Base-by-base conservation (phyloP, 2,329 filamentous ascomycete genomes). In the Ceratocystis cubensis region DNA sequence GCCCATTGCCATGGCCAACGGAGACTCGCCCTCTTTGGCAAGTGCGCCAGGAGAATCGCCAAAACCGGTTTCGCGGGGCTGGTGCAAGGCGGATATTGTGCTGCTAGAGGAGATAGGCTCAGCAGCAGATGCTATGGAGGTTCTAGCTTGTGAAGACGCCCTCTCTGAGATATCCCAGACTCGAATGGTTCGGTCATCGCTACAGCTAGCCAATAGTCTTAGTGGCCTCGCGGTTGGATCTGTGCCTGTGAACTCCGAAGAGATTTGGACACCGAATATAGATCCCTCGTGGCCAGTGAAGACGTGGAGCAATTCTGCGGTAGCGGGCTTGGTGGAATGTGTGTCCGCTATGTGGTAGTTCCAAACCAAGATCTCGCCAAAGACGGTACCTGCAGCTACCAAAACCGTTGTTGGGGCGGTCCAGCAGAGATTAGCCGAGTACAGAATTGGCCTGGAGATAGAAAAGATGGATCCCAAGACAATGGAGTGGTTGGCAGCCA, bases 291-390 rank as follows among this genome's bases (percentile, higher is more conserved):
- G 94, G 0, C 85, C 85, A 0, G 79, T 78, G 63, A 88, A 80
- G 28, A 83, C 78, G 66, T 77, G 80, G 3, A 84, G 75, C 22
- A 83, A 75, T 70, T 82, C 76, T 48, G 75, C 76, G 20, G 67
- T 67, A 41, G 68, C 64, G 17, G 69, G 61, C 17, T 50, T 30
- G 5, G 57, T 44, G 15, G 20, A 17, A 17, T 20, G 44, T 17
- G 37, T 66, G 2, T 59, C 8, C 61, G 63, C 44, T n/a, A 81
- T 71, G 61, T 77, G 76, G 71, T 84, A 91, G 70, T 86, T 89
- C 94, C 94, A 97, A 17, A 96, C 83, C 46, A 96, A 80, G 44
- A 99, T 88, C 74, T 97, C 92, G 2, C 94, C 94, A 75, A 97
- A 97, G 0, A 93, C 91, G 0, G 94, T 97, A 0, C 94, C 94